These are phyloP conservation scores for Cercospora sesami DNA, from an alignment of 2,329 filamentous ascomycete genomes.

Conservation along the genomic window DNA sequence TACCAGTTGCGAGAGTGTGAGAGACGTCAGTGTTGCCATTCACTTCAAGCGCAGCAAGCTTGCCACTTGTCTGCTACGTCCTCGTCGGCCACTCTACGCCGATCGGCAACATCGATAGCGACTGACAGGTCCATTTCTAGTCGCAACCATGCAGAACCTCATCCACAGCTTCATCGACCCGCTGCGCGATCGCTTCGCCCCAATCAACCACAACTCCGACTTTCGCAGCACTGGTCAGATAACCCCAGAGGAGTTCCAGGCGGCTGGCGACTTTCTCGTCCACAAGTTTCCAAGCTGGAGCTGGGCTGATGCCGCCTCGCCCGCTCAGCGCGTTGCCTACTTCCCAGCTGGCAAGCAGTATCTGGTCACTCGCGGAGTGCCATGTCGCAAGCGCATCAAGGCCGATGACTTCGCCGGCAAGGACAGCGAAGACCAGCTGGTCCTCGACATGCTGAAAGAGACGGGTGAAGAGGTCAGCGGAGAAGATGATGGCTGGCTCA, in stretches of 20 bases:
- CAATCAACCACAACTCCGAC: conserved; percentile 84
- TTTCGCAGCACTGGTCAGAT: conserved; percentile 94
- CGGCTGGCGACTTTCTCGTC: conserved; percentile 93
- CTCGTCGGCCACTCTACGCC: background rate
- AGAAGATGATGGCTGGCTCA: conserved; percentile 84
- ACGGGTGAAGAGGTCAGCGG: conserved; percentile 50
- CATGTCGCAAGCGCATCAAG: conserved; percentile 78
- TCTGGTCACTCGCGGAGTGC: conserved; percentile 89
- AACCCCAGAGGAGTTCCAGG: conserved; percentile 94
- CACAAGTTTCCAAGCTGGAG: conserved; percentile 99
- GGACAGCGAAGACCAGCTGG: conserved; percentile 81
- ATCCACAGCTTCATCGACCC: conserved; percentile 84
- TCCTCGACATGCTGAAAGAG: conserved; percentile 70
- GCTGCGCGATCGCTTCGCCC: conserved; percentile 86
- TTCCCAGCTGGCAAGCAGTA: conserved; percentile 92
- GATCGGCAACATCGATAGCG: background rate
- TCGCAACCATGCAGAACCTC: conserved; percentile 73
- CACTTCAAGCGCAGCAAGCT: background rate
- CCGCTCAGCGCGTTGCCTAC: conserved; percentile 73
- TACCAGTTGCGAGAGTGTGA: background rate
- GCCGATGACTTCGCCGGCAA: conserved; percentile 88
- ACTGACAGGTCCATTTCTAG: background rate
- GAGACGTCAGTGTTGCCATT: background rate
- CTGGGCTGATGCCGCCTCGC: conserved; percentile 86
- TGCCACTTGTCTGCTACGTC: background rate